Base-by-base conservation (phyloP, 345 rosid species). In the Moricandia moricandioides region DNA sequence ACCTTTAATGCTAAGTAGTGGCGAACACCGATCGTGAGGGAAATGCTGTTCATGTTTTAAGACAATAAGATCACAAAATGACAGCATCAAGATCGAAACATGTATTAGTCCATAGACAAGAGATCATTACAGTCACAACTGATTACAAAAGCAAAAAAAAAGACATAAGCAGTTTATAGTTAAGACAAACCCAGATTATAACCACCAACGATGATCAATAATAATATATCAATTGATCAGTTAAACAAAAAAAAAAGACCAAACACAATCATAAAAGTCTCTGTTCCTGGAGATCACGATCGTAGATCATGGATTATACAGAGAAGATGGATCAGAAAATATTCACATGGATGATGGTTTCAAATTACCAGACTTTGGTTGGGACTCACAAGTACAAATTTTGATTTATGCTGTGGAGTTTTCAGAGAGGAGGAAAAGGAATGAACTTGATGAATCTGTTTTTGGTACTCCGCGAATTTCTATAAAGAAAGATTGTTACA, bases 321-420 rank as follows among this genome's bases (percentile, higher is more conserved):
- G 37, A 33, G 37, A 56, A 37, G 5, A 57, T 12, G 62, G 72
- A 43, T 43, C 49, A 43, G 16, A 43, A 43, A 14, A 13, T 57
- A 58, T 58, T 12, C 39, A 68, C 10, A 37, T 43, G 49, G 49
- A 73, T 43, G 16, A 1, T 17, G 30, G 27, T 73, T 52, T 55
- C 13, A 75, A 69, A 61, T 75, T 62, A 69, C 69, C 74, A 62
- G 80, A 76, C 70, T 70, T 76, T 69, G 61, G 63, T 21, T 21
- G 24, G 24, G 71, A 77, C 75, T 77, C 61, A 77, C 75, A 77
- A 77, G 67, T 77, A 33, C 37, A 33, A 7, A 6, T 33, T 33
- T 7, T 8, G 40, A 35, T 51, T 27, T 27, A 27, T 65, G 60
- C 73, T 54, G 34, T 47, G 73, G 33, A 52, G 69, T 35, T 68